Evolutionary conservation across 306 rosid genomes (phyloP), one percentile per base, ranked within the genome.

Genomic region (Vigna hirtella): DNA sequence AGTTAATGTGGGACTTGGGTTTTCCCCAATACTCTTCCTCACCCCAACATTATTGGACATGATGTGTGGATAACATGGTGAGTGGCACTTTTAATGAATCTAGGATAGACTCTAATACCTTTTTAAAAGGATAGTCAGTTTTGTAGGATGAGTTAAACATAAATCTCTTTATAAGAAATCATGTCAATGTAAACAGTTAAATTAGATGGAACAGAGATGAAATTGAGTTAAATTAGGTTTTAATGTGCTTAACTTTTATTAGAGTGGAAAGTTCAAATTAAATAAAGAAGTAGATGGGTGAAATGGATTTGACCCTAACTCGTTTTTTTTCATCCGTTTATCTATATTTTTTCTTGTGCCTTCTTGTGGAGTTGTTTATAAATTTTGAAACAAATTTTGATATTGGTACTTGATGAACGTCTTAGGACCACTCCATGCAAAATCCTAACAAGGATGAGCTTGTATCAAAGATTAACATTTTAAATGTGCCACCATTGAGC

Each of bases 401-500:
- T 58, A 13, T 69, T 70, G 18, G 48, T 78, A 55, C 78, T 87
- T 85, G 58, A 72, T 77, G 78, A 78, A 73, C 82, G 58, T 74
- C 61, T 38, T 80, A 87, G 94, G 83, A 51, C 83, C 78, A 32
- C 30, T 70, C 84, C 51, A 68, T 72, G 56, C 85, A 43, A 77
- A 84, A 79, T 79, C 82, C 87, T 63, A 64, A 73, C 55, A 78
- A 52, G 52, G 87, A 81, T 77, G 83, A 77, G 34, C 28, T 67
- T 40, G 81, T 73, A 79, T 83, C 83, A 55, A 86, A 78, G 83
- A 63, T 58, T 77, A 89, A 72, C 75, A 45, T 84, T 78, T 86
- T 92, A 79, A 90, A 89, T 38, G 70, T 87, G 62, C 98, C 97
- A 70, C 97, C 98, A 18, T 82, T 94, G 87, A 82, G 86, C 85